Evolutionary conservation across 1,139 yeast genomes (phyloP).

Genomic region (Protomyces pachydermus): DNA sequence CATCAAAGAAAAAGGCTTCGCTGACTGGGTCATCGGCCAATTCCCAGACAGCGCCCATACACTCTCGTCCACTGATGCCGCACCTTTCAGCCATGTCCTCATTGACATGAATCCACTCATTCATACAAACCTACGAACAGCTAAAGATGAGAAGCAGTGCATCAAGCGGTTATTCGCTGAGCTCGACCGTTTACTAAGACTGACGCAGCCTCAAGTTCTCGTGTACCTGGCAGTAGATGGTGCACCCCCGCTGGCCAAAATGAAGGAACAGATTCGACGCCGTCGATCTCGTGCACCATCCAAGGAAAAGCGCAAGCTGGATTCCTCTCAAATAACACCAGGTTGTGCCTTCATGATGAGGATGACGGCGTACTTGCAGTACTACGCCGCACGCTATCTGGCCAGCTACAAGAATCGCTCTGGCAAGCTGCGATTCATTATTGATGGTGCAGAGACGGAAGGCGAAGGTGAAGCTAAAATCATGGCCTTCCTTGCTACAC

Average conservation of each 20-base stretch:
- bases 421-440: conserved; percentile 3
- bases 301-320: conserved; percentile 8
- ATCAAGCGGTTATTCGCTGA: conserved; percentile 9
- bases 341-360: conserved; percentile 13
- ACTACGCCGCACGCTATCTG: conserved; percentile 17
- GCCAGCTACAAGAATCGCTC: conserved; percentile 8
- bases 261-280: conserved; percentile 21
- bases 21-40: conserved; percentile 12
- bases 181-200: conserved; percentile 5
- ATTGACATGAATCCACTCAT: conserved; percentile 21
- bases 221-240: conserved; percentile 24
- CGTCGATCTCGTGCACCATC: conserved; percentile 18
- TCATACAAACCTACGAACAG: conserved; percentile 16
- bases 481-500: neutral
- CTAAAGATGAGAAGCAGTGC: conserved; percentile 3
- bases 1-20: conserved; percentile 22
- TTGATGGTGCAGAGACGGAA: conserved; percentile 18
- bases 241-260: conserved; percentile 21
- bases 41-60: conserved; percentile 4
- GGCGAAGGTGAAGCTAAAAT: conserved; percentile 26
- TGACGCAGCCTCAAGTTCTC: conserved; percentile 4
- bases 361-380: conserved; percentile 18
- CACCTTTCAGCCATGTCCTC: conserved; percentile 9
- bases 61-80: neutral
- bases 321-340: conserved; percentile 16